Evolutionary conservation across 768 basidiomycete species (phyloP).

Genomic region (Panaeolus cyanescens): DNA sequence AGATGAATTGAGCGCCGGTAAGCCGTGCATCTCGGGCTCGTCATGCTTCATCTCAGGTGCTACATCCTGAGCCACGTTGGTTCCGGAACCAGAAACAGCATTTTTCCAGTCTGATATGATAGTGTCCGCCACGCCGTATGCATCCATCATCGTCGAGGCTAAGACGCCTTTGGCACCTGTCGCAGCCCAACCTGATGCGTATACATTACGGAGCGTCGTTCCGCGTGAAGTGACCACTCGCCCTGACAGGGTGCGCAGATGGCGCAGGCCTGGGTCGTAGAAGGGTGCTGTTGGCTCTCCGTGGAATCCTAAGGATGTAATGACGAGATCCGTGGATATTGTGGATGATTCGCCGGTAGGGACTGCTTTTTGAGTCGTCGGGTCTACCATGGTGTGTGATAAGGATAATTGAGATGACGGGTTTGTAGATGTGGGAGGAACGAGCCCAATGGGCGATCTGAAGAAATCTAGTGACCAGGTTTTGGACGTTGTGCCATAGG

Average conservation of each 20-base stretch:
- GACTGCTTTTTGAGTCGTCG: constrained; percentile 45
- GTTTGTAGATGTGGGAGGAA: constrained; percentile 21
- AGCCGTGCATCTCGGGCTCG: constrained; percentile 11
- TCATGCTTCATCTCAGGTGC: constrained; percentile 9
- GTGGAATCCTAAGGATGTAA: constrained; percentile 88
- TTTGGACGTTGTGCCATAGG: constrained; percentile 52
- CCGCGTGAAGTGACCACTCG: constrained; percentile 47
- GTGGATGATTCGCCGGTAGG: constrained; percentile 56
- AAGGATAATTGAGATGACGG: constrained; percentile 48
- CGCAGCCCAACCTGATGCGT: constrained; percentile 93
- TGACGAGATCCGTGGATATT: constrained; percentile 71
- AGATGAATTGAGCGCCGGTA: constrained; percentile 31
- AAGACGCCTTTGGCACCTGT: constrained; percentile 90
- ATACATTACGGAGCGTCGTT: constrained; percentile 57
- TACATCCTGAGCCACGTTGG: neutral
- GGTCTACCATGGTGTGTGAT: constrained; percentile 62
- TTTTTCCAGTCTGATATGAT: constrained; percentile 60
- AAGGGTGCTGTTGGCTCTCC: constrained; percentile 61
- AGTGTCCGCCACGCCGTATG: constrained; percentile 75
- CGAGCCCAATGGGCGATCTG: constrained; percentile 62
- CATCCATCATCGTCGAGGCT: constrained; percentile 91
- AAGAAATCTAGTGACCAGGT: constrained; percentile 86
- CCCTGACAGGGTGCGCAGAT: constrained; percentile 54
- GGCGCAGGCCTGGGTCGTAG: constrained; percentile 57
- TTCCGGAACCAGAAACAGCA: constrained; percentile 1